Evolutionary conservation across 148 eudicot genomes (phyloP), one percentile per base, ranked within the genome.

Genomic region (Heliosperma pusillum): DNA sequence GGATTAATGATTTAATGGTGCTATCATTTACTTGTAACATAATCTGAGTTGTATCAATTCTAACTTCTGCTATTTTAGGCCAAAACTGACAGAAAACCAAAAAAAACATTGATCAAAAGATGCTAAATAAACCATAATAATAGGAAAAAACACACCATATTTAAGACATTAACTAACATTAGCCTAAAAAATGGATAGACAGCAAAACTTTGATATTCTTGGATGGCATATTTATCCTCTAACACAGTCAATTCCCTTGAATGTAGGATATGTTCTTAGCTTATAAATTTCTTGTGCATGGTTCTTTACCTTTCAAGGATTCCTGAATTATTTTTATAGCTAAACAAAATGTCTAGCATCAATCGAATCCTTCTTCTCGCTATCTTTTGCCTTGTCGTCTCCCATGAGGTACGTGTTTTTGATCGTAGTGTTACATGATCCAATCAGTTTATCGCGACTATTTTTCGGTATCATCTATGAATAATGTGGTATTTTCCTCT

Each of bases 341-440:
- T 15, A 1, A 29, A 45, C 29, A 76, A 64, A 21, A 80, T 80
- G 83, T 47, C 73, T 22, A 58, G 21, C 64, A 66, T 72, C 63
- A 71, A 66, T 12, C 66, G 70, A 76, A 80, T 80, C 73, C 76
- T 72, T 76, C 78, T 71, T n/a, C 75, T 80, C 68, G 73, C 70
- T 55, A 71, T 80, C 55, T 47, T 80, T 57, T 80, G 79, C 63
- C 69, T 80, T 72, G 44, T 76, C 58, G 47, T 80, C 73, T 58
- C 74, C 30, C 76, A 76, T 9, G 69, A 76, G 83, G 83, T 80
- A 58, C 21, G 64, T 58, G 26, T 26, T 62, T 66, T 47, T 40
- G 17, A 12, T 50, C 13, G 16, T 13, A 8, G 5, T 36, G 21
- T 52, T 50, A 16, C 73, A 52, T 26, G 2, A 20, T 16, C 4